Evolutionary conservation across 768 basidiomycete genomes (phyloP).

Genomic region (Nidula microcarpa): DNA sequence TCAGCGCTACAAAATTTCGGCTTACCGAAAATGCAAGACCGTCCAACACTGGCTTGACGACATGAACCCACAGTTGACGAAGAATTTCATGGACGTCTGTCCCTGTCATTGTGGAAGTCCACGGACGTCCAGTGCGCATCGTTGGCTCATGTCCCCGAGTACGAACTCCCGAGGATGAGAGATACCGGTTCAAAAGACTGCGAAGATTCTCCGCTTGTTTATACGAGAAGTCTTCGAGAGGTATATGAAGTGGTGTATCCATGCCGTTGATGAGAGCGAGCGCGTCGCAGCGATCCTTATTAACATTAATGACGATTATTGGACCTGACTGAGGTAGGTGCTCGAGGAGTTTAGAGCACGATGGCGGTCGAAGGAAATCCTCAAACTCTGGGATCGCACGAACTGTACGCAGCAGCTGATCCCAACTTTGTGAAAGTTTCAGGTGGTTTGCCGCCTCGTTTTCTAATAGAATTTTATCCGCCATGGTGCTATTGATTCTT

Average conservation of each 20-base stretch:
- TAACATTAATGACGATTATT: slow-evolving; percentile 32
- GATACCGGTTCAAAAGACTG: neutral
- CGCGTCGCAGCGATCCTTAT: slow-evolving; percentile 29
- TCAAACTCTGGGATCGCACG: slow-evolving; percentile 18
- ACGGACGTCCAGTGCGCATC: slow-evolving; percentile 1
- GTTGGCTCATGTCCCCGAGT: neutral
- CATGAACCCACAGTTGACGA: neutral
- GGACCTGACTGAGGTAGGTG: slow-evolving; percentile 21
- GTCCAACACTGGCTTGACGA: slow-evolving; percentile 5
- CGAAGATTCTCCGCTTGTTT: slow-evolving; percentile 4
- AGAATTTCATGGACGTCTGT: neutral
- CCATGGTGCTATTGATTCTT: neutral
- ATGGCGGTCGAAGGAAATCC: slow-evolving; percentile 20
- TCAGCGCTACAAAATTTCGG: neutral
- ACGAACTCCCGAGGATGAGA: neutral
- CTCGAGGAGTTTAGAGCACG: slow-evolving; percentile 10
- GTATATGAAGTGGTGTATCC: slow-evolving; percentile 4
- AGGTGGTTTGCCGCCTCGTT: slow-evolving; percentile 4
- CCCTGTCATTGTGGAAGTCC: neutral
- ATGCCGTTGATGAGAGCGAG: slow-evolving; percentile 20
- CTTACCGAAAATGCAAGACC: slow-evolving; percentile 2
- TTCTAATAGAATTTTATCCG: slow-evolving; percentile 3
- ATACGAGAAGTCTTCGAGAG: slow-evolving; percentile 6
- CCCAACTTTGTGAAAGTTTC: slow-evolving; percentile 5
- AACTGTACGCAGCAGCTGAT: slow-evolving; percentile 1